Base-by-base conservation (phyloP, 805 yeast genomes). In the Sugiyamaella boreocaroliniensis region DNA sequence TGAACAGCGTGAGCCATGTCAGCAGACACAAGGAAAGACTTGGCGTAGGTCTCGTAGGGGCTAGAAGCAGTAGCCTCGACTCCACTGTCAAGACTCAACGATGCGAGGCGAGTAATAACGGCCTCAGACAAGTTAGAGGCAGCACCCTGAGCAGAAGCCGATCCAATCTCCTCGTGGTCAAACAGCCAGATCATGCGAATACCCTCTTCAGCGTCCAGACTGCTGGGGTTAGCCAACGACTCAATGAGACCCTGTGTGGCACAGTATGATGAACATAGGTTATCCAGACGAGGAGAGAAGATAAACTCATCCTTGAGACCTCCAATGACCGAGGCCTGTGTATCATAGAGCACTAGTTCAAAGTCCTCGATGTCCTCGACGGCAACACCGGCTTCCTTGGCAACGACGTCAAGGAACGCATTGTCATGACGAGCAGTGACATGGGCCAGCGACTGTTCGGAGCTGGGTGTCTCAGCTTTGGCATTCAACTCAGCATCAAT, bases 1-100 rank as follows among this genome's bases (percentile, higher is more conserved):
- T 92, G 97, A 40, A 92, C 85, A 32, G 96, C 98, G 66, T 92
- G 99, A 1, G 98, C 96, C 82, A 89, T 93, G 68, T 92, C 99
- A 0, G 96, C 87, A 0, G 97, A 90, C 45, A 93, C 68, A 60
- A 92, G 77, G 68, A 93, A 90, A 1, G 97, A 89, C 66, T 83
- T 84, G 9, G 70, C 61, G 43, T 63, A 52, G 1, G 68, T 64
- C 54, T 63, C 61, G 46, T 51, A 65, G 22, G 58, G 49, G 20
- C 53, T 50, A 7, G 58, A 46, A 11, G 55, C 47, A 4, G 66
- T 58, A 34, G 69, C 68, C 29, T 55, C 60, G 14, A 69, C 58
- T 29, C 48, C 53, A 1, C 73, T 73, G 42, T 75, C 71, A 34
- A 72, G 71, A 10, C 72, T 68, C 37, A 78, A 64, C 3, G 71